Conservation (phyloP, 371 early-diverging fungal species). For the Mortierella sp. region DNA sequence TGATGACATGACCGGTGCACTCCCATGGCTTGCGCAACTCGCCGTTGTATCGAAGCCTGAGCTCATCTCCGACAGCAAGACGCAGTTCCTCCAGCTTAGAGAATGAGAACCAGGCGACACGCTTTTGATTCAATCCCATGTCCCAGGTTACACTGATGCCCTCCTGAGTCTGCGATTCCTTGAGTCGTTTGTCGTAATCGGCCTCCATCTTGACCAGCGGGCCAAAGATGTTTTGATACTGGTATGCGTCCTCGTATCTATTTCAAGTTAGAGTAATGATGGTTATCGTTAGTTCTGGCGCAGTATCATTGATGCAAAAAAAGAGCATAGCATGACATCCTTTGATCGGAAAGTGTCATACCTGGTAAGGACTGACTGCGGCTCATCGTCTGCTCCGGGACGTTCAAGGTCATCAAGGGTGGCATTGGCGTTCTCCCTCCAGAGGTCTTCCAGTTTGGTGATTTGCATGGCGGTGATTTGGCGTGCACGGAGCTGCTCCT, state of each 20-base stretch:
- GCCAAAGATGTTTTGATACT: slow-evolving; percentile 96
- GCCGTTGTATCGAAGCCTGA: slow-evolving; percentile 90
- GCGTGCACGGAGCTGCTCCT: slow-evolving; percentile 89
- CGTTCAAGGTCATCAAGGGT: slow-evolving; percentile 89
- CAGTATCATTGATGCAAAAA: neutral
- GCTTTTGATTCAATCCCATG: slow-evolving; percentile 93
- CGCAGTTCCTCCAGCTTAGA: slow-evolving; percentile 95
- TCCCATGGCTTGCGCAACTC: slow-evolving; percentile 91
- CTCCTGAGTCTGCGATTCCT: slow-evolving; percentile 97
- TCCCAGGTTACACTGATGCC: slow-evolving; percentile 98
- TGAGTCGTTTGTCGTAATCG: slow-evolving; percentile 94
- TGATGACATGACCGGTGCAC: slow-evolving; percentile 93
- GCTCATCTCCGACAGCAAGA: slow-evolving; percentile 97
- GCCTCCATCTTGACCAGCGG: slow-evolving; percentile 98
- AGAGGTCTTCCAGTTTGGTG: slow-evolving; percentile 90
- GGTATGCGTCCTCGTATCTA: slow-evolving; percentile 96
- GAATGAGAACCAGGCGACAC: slow-evolving; percentile 94
- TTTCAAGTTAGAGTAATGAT: neutral
- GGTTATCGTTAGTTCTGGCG: neutral
- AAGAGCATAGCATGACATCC: neutral
- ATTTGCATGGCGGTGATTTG: slow-evolving; percentile 90
- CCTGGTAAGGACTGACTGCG: slow-evolving; percentile 84
- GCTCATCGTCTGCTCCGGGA: slow-evolving; percentile 89
- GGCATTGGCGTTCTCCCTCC: slow-evolving; percentile 86
- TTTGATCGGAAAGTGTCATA: slow-evolving; percentile 32